Evolutionary conservation across 2,329 filamentous ascomycete genomes (phyloP).

Genomic region (Cordyceps javanica): DNA sequence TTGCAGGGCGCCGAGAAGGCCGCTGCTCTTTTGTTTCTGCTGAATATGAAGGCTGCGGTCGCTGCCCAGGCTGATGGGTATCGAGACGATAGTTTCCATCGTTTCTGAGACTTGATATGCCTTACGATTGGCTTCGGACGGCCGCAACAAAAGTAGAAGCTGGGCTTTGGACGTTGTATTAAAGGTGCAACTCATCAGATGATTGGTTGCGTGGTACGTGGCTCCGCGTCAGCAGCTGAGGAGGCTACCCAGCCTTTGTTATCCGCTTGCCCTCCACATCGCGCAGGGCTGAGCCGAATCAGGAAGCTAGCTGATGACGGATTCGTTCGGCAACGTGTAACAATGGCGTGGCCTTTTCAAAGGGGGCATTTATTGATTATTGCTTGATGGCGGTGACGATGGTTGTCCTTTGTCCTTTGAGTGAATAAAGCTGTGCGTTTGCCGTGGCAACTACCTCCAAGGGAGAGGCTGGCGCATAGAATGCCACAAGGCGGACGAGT

Average conservation of each 20-base stretch:
- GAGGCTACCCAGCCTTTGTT: neutral
- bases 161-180: neutral
- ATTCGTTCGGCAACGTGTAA: neutral
- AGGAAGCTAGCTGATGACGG: neutral
- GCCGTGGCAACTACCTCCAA: too few species aligned
- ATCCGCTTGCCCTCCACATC: neutral
- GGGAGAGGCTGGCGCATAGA: too few species aligned
- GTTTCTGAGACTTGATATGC: neutral
- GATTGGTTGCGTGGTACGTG: neutral
- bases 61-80: neutral
- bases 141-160: neutral
- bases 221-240: conserved; percentile 5
- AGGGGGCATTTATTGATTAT: neutral
- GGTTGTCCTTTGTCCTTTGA: neutral
- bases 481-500: too few species aligned
- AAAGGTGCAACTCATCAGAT: neutral
- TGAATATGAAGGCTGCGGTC: neutral
- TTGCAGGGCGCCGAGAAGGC: neutral
- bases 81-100: neutral
- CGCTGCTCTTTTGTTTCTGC: neutral
- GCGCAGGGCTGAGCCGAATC: neutral
- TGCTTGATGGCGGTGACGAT: neutral
- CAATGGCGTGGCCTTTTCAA: neutral
- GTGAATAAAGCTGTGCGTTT: too few species aligned
- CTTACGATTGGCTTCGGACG: too few species aligned